Base-by-base conservation (phyloP, 768 basidiomycete species). In the Lactarius tabidus region DNA sequence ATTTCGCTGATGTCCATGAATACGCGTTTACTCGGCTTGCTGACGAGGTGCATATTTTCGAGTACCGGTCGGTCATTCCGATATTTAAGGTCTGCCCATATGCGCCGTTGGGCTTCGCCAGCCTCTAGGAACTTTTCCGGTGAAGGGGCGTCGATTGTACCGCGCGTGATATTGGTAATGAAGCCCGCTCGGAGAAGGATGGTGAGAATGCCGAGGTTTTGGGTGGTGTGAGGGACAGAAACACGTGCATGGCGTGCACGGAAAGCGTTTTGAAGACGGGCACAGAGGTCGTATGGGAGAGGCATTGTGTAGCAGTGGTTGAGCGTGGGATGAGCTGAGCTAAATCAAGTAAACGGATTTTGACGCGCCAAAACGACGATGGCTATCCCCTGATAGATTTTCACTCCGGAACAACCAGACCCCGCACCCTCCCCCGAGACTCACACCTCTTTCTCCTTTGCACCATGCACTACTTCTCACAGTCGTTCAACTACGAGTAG, bases 41-140 rank as follows among this genome's bases (percentile, higher is more conserved):
- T 91, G 70, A 98, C 81, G 74, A 96, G 84, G 57, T 84, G 78
- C 88, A 98, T 94, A 69, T 81, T 72, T 59, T 78, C 80, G 66
- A 99, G 80, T 26, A 98, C 93, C 6, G 95, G 92, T 35, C 84
- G 80, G 74, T 97, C 92, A 70, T 93, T 87, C 57, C 96, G 85
- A 78, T 96, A 95, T 78, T 99, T 99, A 69, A 98, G 85, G 58
- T 88, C 86, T 2, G 92, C 92, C 94, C 96, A 97, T 76, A 98
- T 91, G 41, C 94, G 85, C 36, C 83, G 82, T 63, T 93, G 82
- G 1, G 86, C 81, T 35, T 88, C 85, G 66, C 81, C 78, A 14
- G 82, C 87, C 2, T 72, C 67, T 62, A 79, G 71, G 74, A 95
- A 98, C 15, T 79, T 79, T 5, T 72, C 67, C 0, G 95, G 94